A percentile compares a stretch with the other conserved stretches of the same genome.
These are phyloP conservation scores for Candida nemodendra DNA, from an alignment of 805 yeast species.

Conservation along the genomic window DNA sequence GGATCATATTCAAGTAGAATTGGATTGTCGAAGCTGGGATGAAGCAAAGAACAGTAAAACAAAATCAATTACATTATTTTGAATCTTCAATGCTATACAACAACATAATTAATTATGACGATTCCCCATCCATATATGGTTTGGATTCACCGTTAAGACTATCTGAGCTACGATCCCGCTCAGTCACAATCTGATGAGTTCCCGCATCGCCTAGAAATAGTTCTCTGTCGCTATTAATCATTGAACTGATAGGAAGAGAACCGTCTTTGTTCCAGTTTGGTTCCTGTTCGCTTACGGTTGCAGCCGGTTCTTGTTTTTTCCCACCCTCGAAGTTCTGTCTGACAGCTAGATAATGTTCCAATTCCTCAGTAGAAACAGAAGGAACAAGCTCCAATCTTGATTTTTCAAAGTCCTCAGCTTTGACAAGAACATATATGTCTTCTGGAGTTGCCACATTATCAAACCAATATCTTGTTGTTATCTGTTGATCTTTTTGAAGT, in stretches of 20 bases:
- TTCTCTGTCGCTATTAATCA: too few relatives aligned
- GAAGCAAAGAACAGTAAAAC: constrained; percentile 29
- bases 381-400: constrained; percentile 74
- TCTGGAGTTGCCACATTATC: constrained; percentile 68
- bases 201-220: too few relatives aligned
- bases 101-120: too few relatives aligned
- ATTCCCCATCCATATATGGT: too few relatives aligned
- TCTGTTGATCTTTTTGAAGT: constrained; percentile 36
- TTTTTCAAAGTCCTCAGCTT: constrained; percentile 70
- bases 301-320: constrained; percentile 37
- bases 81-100: too few relatives aligned
- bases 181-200: too few relatives aligned
- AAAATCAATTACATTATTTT: constrained; percentile 32
- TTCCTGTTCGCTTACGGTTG: too few relatives aligned
- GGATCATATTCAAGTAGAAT: constrained; percentile 35
- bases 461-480: constrained; percentile 86
- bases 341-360: constrained; percentile 77
- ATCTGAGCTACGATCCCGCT: too few relatives aligned
- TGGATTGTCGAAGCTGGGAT: constrained; percentile 37
- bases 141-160: too few relatives aligned
- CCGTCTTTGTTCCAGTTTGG: too few relatives aligned
- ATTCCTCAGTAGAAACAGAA: constrained; percentile 84
- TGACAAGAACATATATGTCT: constrained; percentile 69
- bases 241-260: too few relatives aligned
- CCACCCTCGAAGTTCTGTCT: constrained; percentile 80